Evolutionary conservation across 2,329 filamentous ascomycete species (phyloP).

Genomic region (Cercospora citrullina): DNA sequence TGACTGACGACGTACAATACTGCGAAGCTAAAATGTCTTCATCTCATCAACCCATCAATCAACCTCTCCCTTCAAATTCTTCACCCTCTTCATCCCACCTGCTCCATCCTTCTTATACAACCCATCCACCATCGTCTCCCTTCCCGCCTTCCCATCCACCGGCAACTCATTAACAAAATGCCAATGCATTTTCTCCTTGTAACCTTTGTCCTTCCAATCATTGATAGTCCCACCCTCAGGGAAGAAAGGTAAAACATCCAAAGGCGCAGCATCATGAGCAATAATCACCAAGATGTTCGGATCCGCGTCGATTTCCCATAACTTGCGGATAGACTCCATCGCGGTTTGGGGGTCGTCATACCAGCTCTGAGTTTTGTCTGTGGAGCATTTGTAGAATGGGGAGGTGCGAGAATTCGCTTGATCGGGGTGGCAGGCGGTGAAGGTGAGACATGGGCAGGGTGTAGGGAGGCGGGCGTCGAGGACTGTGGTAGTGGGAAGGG

Average conservation of each 20-base stretch:
- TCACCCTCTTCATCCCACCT: conserved; percentile 17
- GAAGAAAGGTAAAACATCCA: conserved; percentile 25
- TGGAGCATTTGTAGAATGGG: conserved; percentile 26
- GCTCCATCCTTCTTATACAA: conserved; percentile 22
- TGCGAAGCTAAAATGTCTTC: neutral
- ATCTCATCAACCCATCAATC: neutral
- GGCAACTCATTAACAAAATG: conserved; percentile 31
- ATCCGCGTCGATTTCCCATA: conserved; percentile 30
- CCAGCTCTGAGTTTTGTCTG: conserved; percentile 18
- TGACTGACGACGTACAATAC: neutral
- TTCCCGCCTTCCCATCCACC: conserved; percentile 17
- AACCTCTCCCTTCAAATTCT: conserved; percentile 18
- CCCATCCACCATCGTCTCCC: conserved; percentile 24
- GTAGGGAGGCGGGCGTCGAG: conserved; percentile 23
- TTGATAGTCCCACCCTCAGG: conserved; percentile 26
- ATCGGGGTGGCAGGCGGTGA: conserved; percentile 26
- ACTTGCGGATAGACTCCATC: conserved; percentile 23
- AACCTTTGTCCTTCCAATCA: conserved; percentile 28
- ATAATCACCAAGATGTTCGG: conserved; percentile 29
- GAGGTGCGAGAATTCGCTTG: conserved; percentile 18
- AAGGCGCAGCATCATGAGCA: conserved; percentile 28
- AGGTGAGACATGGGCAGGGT: conserved; percentile 27
- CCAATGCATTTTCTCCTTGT: conserved; percentile 30
- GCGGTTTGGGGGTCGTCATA: conserved; percentile 29
- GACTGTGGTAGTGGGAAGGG: conserved; percentile 18